Base-by-base conservation (phyloP, 1,139 yeast species). In the Candida neerlandica region DNA sequence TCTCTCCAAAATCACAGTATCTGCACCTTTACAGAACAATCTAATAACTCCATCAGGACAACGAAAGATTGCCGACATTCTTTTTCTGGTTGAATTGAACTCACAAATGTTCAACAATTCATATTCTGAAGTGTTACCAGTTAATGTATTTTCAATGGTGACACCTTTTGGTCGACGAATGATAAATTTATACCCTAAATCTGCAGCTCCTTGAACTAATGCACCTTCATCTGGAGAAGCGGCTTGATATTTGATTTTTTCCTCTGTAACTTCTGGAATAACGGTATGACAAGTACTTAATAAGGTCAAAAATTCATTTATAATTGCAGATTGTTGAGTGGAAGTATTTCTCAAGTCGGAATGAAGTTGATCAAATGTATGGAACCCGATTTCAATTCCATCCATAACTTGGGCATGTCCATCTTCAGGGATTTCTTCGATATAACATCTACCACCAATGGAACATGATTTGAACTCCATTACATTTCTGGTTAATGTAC, bases 181-280 rank as follows among this genome's bases (percentile, higher is more conserved):
- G 11, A 81, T 79, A 64, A 95, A 95, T 56, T 80, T 85, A 65
- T 87, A 94, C 0, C 97, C 98, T 48, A 94, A 74, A 60, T 76
- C 78, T 0, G 73, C 95, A 16, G 97, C 99, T 51, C 99, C 99
- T 60, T 94, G 92, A 3, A 95, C 99, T 55, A 95, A 75, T 0
- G 99, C 99, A 50, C 99, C 99, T 73, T 95, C 99, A 70, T 95
- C 99, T 0, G 99, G 99, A 1, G 98, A 92, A 0, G 99, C 97
- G 0, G 99, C 99, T 70, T 95, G 99, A 64, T 95, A 95, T 65
- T 89, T 92, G 57, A 94, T 86, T 1, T 75, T 61, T 0, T 88
- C 88, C 1, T 78, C 85, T 52, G 78, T 79, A 15, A 80, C 76
- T 66, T 95, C 99, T 0, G 99, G 99, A 55, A 95, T 95, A 43